Conservation (phyloP, 345 rosid genomes). For the Kernera saxatilis region DNA sequence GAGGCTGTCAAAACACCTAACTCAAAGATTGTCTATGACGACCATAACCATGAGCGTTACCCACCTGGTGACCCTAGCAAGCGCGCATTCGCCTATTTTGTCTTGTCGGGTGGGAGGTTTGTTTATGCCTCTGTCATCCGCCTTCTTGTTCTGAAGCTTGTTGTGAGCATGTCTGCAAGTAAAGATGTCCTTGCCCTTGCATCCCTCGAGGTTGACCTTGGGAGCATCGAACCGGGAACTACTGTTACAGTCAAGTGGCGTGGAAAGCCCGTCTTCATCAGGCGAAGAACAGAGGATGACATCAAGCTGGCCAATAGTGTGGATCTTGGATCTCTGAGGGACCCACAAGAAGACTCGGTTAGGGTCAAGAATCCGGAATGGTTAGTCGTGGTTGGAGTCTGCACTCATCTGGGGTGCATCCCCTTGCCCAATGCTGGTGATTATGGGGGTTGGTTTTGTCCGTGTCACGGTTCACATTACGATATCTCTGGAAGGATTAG, state of each 20-base stretch:
- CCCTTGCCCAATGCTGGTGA: conserved; percentile 98
- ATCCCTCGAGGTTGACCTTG: conserved; percentile 89
- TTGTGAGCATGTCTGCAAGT: conserved; percentile 93
- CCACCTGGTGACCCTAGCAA: conserved; percentile 96
- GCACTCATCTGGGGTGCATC: conserved; percentile 96
- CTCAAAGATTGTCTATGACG: conserved; percentile 78
- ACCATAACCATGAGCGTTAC: conserved; percentile 77
- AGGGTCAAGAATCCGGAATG: conserved; percentile 94
- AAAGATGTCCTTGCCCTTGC: conserved; percentile 95
- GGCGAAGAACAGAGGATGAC: conserved; percentile 88
- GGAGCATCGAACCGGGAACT: conserved; percentile 76
- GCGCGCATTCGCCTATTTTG: conserved; percentile 96
- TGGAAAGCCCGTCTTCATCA: conserved; percentile 94
- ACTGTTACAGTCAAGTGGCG: conserved; percentile 98
- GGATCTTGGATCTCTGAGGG: conserved; percentile 71
- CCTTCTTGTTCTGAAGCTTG: conserved; percentile 73
- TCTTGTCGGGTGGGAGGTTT: conserved; percentile 84
- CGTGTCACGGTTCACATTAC: conserved; percentile 95
- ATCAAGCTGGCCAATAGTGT: conserved; percentile 82
- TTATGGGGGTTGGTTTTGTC: conserved; percentile 96
- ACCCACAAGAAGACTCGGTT: conserved; percentile 67
- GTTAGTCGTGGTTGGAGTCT: conserved; percentile 86
- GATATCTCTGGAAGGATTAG: conserved; percentile 92
- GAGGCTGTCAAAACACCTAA: conserved; percentile 76
- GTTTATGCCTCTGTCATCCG: conserved; percentile 81